Conservation (phyloP, 768 basidiomycete genomes). For the Phanerochaete sordida region DNA sequence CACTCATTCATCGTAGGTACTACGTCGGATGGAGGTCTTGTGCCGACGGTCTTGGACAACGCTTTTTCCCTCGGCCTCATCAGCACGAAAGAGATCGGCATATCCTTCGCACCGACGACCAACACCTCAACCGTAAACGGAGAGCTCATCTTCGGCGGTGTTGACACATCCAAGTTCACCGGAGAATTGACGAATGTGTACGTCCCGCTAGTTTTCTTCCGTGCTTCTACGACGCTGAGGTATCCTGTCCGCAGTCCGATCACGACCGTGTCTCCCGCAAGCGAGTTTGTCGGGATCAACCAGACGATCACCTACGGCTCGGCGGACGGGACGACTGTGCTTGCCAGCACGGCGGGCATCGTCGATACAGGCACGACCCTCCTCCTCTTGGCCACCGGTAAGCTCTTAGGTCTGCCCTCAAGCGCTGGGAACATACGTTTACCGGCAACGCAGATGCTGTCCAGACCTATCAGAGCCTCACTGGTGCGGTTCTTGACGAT, state of each 20-base stretch:
- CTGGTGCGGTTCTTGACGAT: conserved; percentile 12
- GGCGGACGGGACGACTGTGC: conserved; percentile 15
- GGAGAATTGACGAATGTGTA: conserved; percentile 1
- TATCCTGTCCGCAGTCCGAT: conserved; percentile 5
- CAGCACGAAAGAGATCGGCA: conserved; percentile 23
- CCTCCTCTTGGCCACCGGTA: conserved; percentile 24
- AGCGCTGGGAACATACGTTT: background rate
- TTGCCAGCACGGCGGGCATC: conserved; percentile 18
- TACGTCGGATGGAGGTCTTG: background rate
- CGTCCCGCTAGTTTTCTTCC: background rate
- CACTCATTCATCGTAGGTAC: background rate
- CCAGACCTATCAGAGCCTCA: conserved; percentile 19
- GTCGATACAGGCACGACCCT: conserved; percentile 33
- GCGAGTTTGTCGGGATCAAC: conserved; percentile 10
- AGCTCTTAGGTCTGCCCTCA: background rate
- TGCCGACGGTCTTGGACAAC: conserved; percentile 35
- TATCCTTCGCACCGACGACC: conserved; percentile 28
- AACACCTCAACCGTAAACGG: conserved; percentile 9
- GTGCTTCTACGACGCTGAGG: background rate
- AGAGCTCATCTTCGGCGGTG: conserved; percentile 9
- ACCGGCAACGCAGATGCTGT: conserved; percentile 22
- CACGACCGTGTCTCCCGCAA: conserved; percentile 10
- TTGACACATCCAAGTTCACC: conserved; percentile 6
- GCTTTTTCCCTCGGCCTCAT: conserved; percentile 29
- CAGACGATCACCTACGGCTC: conserved; percentile 15